Conservation (phyloP, 169 alveolate genomes). For the Cyclospora cayetanensis region DNA sequence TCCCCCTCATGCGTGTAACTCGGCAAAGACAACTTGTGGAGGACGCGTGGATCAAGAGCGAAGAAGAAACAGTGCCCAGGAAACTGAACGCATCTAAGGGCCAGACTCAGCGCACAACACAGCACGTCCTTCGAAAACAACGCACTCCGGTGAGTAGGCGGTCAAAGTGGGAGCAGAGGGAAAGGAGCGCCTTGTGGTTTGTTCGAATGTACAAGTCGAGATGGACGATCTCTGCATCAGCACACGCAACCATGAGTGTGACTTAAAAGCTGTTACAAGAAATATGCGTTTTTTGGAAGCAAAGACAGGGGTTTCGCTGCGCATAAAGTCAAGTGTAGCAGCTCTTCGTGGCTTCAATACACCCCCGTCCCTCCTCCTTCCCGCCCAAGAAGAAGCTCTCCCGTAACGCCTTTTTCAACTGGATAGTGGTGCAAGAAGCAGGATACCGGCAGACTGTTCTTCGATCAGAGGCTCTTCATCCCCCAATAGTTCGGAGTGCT, state of each 20-base stretch:
- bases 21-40: neutral
- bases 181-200: slow-evolving; percentile 63
- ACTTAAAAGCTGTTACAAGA: too few relatives aligned
- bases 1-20: neutral
- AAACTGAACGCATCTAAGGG: neutral
- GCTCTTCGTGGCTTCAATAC: too few relatives aligned
- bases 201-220: slow-evolving; percentile 58
- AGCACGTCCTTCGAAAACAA: neutral
- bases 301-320: too few relatives aligned
- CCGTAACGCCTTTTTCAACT: too few relatives aligned
- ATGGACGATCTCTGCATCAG: slow-evolving; percentile 46
- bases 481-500: slow-evolving; percentile 32
- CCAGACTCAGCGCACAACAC: neutral
- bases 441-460: slow-evolving; percentile 65
- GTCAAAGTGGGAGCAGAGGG: slow-evolving; percentile 58
- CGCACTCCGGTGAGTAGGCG: slow-evolving; percentile 58
- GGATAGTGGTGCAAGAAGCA: too few relatives aligned
- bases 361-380: too few relatives aligned
- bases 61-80: too few relatives aligned
- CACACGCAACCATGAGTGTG: too few relatives aligned
- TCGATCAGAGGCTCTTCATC: slow-evolving; percentile 53
- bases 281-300: too few relatives aligned
- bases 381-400: too few relatives aligned
- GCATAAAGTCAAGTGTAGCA: too few relatives aligned
- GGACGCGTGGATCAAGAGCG: neutral